A percentile compares a stretch with the other conserved stretches of the same genome.
These are phyloP conservation scores for Talaromyces albobiverticillius DNA, from an alignment of 2,329 filamentous ascomycete species.

Conservation along the genomic window DNA sequence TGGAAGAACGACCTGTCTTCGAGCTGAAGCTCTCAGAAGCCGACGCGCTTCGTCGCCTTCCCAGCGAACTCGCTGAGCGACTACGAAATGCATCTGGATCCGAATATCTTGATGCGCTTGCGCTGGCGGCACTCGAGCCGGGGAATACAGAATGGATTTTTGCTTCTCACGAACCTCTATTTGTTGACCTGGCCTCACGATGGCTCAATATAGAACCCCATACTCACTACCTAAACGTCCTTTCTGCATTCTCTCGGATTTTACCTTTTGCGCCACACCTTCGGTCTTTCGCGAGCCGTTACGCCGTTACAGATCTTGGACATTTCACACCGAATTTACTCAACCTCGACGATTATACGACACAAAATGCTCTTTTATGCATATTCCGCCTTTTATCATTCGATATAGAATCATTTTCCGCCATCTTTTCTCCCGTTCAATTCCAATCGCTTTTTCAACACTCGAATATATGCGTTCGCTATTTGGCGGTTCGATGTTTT, in stretches of 20 bases:
- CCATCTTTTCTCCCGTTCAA: slow-evolving; percentile 62
- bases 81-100: slow-evolving; percentile 63
- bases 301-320: slow-evolving; percentile 32
- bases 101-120: slow-evolving; percentile 68
- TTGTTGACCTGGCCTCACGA: slow-evolving; percentile 78
- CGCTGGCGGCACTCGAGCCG: slow-evolving; percentile 66
- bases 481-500: slow-evolving; percentile 77
- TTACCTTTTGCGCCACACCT: slow-evolving; percentile 80
- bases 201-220: slow-evolving; percentile 57
- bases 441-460: slow-evolving; percentile 68
- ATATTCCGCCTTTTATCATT: slow-evolving; percentile 77
- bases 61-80: slow-evolving; percentile 66
- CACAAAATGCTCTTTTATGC: slow-evolving; percentile 59
- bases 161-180: slow-evolving; percentile 68
- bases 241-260: slow-evolving; percentile 74
- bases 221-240: slow-evolving; percentile 41
- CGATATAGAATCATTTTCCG: slow-evolving; percentile 66
- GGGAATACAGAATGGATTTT: slow-evolving; percentile 71
- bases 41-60: slow-evolving; percentile 57
- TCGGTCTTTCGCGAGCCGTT: slow-evolving; percentile 65
- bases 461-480: slow-evolving; percentile 61
- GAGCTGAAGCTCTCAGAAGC: slow-evolving; percentile 55
- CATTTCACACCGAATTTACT: slow-evolving; percentile 28
- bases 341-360: slow-evolving; percentile 34
- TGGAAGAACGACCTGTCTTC: slow-evolving; percentile 38